Conservation (phyloP, 768 basidiomycete genomes). For the Lanmaoa pseudosensibilis region DNA sequence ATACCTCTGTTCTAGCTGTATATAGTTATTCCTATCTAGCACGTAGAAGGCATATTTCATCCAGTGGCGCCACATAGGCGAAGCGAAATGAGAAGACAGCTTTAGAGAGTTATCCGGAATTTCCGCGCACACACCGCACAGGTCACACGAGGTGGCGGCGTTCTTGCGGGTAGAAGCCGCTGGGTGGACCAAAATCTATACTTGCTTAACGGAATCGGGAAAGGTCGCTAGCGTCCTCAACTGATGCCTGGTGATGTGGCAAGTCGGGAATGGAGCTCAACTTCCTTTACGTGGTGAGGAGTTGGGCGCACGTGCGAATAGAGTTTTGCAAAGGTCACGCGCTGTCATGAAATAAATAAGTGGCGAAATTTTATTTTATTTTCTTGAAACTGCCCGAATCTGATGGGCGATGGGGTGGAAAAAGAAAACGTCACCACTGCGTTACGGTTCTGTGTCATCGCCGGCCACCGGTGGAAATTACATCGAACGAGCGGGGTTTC, state of each 20-base stretch:
- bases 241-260: neutral
- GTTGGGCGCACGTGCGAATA: neutral
- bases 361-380: neutral
- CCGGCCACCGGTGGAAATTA: conserved; percentile 1
- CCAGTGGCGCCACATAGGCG: conserved; percentile 7
- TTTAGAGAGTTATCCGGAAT: neutral
- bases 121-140: conserved; percentile 6
- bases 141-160: conserved; percentile 8
- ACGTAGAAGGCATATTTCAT: conserved; percentile 12
- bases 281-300: neutral
- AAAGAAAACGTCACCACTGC: neutral
- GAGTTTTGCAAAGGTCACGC: neutral
- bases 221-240: conserved; percentile 7
- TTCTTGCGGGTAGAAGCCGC: neutral
- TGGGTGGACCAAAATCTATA: neutral
- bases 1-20: conserved; percentile 20
- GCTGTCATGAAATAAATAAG: neutral
- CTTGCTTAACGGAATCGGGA: neutral
- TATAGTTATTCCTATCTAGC: conserved; percentile 35
- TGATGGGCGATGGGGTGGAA: conserved; percentile 12
- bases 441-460: conserved; percentile 1
- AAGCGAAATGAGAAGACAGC: conserved; percentile 16
- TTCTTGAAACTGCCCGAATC: conserved; percentile 11
- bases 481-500: neutral
- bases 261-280: neutral